Evolutionary conservation across 139 green algal species (phyloP).

Genomic region (Micromonas commoda): DNA sequence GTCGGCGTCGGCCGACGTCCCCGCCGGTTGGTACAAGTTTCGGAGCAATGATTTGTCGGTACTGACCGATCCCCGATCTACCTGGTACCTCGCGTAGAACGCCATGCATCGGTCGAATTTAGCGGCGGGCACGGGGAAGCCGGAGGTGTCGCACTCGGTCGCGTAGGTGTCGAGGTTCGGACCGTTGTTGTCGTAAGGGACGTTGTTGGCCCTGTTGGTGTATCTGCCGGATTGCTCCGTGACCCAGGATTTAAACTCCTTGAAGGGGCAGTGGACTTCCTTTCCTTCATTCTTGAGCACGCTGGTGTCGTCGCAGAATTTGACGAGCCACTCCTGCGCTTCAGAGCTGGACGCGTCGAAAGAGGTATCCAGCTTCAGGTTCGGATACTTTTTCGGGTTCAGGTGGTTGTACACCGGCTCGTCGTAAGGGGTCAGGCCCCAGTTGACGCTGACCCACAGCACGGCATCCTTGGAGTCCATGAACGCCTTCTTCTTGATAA

Average conservation of each 20-base stretch:
- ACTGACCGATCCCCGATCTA: too few species aligned
- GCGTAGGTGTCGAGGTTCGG: too few species aligned
- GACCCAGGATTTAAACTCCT: background rate
- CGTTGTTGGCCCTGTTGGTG: too few species aligned
- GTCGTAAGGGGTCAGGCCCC: background rate
- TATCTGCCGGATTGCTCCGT: too few species aligned
- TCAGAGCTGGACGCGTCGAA: conserved; percentile 1
- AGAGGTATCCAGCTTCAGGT: background rate
- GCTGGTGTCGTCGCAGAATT: background rate
- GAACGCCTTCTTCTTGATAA: background rate
- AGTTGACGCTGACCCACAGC: conserved; percentile 5
- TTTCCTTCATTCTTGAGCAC: background rate
- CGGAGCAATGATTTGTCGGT: background rate
- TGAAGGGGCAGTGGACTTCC: background rate
- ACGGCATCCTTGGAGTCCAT: background rate
- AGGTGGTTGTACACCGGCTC: background rate
- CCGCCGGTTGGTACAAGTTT: background rate
- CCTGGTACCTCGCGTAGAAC: too few species aligned
- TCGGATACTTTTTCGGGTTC: background rate
- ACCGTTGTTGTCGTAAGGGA: too few species aligned
- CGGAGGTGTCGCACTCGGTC: too few species aligned
- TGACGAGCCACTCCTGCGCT: conserved; percentile 10
- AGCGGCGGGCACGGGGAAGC: too few species aligned
- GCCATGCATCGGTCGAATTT: too few species aligned
- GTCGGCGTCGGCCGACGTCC: background rate